Base-by-base conservation (phyloP, 345 rosid species). In the Hibiscus tridactylites region DNA sequence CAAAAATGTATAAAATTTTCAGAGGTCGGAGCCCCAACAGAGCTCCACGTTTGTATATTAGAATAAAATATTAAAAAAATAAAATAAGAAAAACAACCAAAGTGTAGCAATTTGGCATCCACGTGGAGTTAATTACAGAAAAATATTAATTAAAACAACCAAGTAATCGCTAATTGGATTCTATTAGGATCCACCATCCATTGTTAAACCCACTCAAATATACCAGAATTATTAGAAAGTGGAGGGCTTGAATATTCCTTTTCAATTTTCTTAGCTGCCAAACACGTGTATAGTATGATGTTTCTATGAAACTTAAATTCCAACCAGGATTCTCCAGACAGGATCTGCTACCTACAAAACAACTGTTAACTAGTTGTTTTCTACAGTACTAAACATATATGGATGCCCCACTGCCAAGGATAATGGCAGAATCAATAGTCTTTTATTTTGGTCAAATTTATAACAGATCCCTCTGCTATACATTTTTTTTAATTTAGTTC, bases 281-380 rank as follows among this genome's bases (percentile, higher is more conserved):
- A 75, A 29, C 60, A 72, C 49, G 49, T 44, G 49, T 44, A 44
- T 44, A 44, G 49, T 44, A 44, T 44, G 7, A 9, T 2, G 9
- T 42, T 8, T 11, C 9, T 8, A 8, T 5, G 46, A 53, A 53
- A 19, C 58, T 53, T 54, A 17, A 54, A 54, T 54, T 54, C 60
- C 60, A 54, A 42, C 68, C 9, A 64, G 60, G 24, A 56, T 44
- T 15, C 33, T 60, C 10, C n/a, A 3, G 24, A 35, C 42, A 49
- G 67, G 67, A 77, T 53, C 59, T 53, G 26, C 29, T 37, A n/a
- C 10, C 5, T 52, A 7, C 4, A 6, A 44, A 44, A 9, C 11
- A 44, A 47, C 79, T 82, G 74, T 29, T 57, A 8, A 26, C 68
- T 44, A 77, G 75, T 74, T 60, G 73, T 33, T 52, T 59, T 35